Base-by-base conservation (phyloP, 352 stramenopile genomes). In the Saprolegnia parasitica region DNA sequence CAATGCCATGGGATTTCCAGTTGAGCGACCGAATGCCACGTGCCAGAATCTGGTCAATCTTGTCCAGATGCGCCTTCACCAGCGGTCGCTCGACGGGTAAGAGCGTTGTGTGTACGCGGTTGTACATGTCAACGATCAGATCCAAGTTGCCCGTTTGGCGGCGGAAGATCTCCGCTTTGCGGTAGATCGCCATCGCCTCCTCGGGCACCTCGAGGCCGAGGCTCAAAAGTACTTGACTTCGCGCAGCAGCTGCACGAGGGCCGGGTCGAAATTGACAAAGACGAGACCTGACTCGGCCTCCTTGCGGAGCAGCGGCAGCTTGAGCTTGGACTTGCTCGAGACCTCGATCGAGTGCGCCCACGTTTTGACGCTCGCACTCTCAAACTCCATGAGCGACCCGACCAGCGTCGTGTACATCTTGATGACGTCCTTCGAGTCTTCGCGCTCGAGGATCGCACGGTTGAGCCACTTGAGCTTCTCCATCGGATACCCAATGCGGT, bases 141-240 rank as follows among this genome's bases (percentile, higher is more conserved):
- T 96, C 93, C 4, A 98, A 65, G 67, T 97, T 97, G 0, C 90
- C 89, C 0, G 88, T 97, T 60, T 98, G 90, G 1, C 90, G 75
- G 4, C 90, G 79, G 73, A 97, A 98, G 11, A 96, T 75, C 67
- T 98, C 91, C n/a, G 86, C 88, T 21, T 87, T 81, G 55, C 91
- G 89, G 80, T 97, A 97, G 46, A 98, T 96, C 32, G 93, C 89
- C 15, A 97, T 79, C 0, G 91, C 92, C 56, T 94, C 85, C 50
- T 90, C 83, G 0, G 91, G 93, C 24, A 98, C 95, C 24, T 95
- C 78, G 9, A 98, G 73, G 0, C 87, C 89, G 11, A 98, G 76
- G 8, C 97, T 74, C 35, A 96, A 56, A 98, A 97, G 73, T 98
- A 98, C 71, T 98, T 98, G 9, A 98, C 91, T 74, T 98, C 93